Conservation (phyloP, 2,329 filamentous ascomycete genomes). For the Calonectria honghensis region DNA sequence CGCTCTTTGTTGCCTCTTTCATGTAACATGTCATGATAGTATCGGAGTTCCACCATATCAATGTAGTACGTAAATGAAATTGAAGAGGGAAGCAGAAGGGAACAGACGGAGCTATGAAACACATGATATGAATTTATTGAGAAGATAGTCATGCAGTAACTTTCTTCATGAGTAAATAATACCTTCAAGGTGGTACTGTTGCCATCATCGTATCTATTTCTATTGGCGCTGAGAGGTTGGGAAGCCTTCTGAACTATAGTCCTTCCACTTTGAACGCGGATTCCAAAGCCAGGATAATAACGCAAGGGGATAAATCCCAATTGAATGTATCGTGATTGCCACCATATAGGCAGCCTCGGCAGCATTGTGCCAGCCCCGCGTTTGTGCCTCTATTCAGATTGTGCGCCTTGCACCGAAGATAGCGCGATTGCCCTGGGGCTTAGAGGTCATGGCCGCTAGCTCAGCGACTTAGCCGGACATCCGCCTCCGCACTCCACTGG, state of each 20-base stretch:
- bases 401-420: not conserved
- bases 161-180: not conserved
- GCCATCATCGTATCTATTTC: not conserved
- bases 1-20: not conserved
- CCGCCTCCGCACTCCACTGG: conserved; percentile 44
- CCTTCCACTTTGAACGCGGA: not conserved
- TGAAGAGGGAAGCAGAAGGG: not conserved
- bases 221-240: not conserved
- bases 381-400: not conserved
- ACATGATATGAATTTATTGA: not conserved
- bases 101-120: not conserved
- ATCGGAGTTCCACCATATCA: conserved; percentile 8
- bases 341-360: not conserved
- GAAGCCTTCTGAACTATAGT: not conserved
- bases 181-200: not conserved
- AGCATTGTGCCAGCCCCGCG: not conserved
- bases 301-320: not conserved
- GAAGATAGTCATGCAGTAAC: not conserved
- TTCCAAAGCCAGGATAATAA: not conserved
- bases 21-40: conserved; percentile 58
- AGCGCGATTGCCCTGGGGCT: not conserved
- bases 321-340: not conserved
- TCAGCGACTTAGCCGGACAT: conserved; percentile 40
- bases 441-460: conserved; percentile 5
- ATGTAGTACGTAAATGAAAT: conserved; percentile 2